phyloP scores from a whole-genome alignment of 768 basidiomycete genomes.

The Pleurotus salmoneostramineus region DNA sequence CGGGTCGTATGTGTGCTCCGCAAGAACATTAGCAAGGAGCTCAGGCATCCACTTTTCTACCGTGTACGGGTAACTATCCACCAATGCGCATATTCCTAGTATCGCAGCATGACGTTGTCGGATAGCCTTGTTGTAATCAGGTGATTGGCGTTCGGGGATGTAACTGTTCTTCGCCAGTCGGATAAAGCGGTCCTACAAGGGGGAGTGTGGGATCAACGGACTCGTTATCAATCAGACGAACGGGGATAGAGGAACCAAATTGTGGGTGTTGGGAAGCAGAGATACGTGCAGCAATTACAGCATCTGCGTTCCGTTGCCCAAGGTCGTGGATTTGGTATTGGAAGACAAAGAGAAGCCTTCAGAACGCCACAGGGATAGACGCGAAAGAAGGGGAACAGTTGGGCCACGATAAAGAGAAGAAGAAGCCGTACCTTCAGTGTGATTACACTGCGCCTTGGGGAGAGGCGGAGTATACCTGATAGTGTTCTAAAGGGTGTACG shows the following conservation, averaged over 20 bases:
- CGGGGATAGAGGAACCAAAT: not conserved
- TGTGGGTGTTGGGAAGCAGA: not conserved
- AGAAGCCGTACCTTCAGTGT: conserved; percentile 56
- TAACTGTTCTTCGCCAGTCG: conserved; percentile 65
- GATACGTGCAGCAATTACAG: no score
- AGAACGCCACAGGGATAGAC: not conserved
- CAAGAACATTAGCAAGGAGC: conserved; percentile 72
- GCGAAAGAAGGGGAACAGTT: no score
- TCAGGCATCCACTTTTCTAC: conserved; percentile 94
- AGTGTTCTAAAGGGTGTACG: conserved; percentile 51
- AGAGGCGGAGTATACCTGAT: conserved; percentile 79
- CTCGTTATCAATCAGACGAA: not conserved
- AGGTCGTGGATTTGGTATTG: no score
- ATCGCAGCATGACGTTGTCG: conserved; percentile 88
- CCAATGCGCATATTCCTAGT: conserved; percentile 88
- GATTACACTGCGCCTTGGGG: conserved; percentile 72
- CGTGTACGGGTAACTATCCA: conserved; percentile 94
- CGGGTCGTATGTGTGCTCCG: conserved; percentile 85
- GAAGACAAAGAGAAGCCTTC: no score
- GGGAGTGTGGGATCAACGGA: conserved; percentile 6
- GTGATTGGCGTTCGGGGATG: conserved; percentile 60
- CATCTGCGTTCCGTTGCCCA: no score
- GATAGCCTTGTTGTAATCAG: conserved; percentile 65
- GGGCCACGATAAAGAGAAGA: not conserved
- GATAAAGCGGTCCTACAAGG: conserved; percentile 67